Evolutionary conservation across 768 basidiomycete genomes (phyloP).

Genomic region (Cyathus striatus): DNA sequence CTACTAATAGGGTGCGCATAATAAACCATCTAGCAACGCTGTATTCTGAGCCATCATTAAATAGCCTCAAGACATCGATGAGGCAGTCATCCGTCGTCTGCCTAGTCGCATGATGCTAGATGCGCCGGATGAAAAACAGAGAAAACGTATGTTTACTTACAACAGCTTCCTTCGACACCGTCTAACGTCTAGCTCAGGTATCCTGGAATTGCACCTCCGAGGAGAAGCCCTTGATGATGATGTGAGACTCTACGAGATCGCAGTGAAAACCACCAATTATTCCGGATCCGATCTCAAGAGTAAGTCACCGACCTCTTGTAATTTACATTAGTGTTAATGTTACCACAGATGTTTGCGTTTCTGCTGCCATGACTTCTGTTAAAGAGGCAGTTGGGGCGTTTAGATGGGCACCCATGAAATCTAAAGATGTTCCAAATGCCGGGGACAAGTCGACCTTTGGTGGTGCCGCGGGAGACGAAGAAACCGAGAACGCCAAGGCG

Average conservation of each 20-base stretch:
- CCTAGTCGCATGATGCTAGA: constrained; percentile 6
- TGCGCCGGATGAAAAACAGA: constrained; percentile 1
- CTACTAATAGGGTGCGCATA: constrained; percentile 12
- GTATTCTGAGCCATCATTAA: neutral
- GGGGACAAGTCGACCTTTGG: neutral
- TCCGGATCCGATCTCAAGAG: constrained; percentile 10
- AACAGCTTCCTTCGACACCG: neutral
- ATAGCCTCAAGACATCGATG: constrained; percentile 11
- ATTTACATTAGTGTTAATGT: neutral
- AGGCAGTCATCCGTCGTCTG: constrained; percentile 10
- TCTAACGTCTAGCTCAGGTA: neutral
- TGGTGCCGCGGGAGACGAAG: neutral
- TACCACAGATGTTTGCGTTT: constrained; percentile 4
- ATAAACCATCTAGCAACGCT: neutral
- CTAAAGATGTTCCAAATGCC: too few relatives aligned
- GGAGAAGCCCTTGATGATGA: constrained; percentile 5
- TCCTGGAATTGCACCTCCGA: neutral
- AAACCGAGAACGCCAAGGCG: neutral
- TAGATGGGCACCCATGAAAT: too few relatives aligned
- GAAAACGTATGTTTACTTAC: constrained; percentile 2
- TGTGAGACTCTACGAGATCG: constrained; percentile 5
- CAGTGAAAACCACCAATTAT: too few relatives aligned
- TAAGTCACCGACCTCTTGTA: neutral
- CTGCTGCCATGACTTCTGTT: constrained; percentile 3
- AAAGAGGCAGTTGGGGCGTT: constrained; percentile 3